These are phyloP conservation scores for Ganoderma boninense DNA, from an alignment of 1,284 basidiomycete species.

Conservation along the genomic window DNA sequence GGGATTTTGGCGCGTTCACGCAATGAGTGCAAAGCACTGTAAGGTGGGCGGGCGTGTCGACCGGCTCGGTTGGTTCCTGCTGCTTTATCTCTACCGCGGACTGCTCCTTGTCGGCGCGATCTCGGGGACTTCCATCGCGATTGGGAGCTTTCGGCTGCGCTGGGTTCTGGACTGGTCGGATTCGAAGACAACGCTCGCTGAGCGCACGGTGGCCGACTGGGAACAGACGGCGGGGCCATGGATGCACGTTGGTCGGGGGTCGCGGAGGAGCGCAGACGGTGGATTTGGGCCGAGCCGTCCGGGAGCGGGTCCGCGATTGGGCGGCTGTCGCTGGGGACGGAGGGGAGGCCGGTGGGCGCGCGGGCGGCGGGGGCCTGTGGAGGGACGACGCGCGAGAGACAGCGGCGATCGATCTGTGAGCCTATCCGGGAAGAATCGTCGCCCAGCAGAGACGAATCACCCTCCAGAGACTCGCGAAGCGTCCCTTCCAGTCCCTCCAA, in stretches of 20 bases:
- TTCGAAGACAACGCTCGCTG: neutral
- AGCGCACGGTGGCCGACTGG: neutral
- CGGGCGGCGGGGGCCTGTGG: slow-evolving; percentile 8
- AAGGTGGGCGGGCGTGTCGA: slow-evolving; percentile 20
- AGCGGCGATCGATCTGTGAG: slow-evolving; percentile 52
- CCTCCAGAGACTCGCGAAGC: slow-evolving; percentile 22
- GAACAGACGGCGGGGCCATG: slow-evolving; percentile 28
- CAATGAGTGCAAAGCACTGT: too few relatives aligned
- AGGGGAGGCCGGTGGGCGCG: slow-evolving; percentile 13
- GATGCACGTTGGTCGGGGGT: slow-evolving; percentile 44
- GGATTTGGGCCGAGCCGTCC: slow-evolving; percentile 21
- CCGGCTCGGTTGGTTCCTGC: slow-evolving; percentile 14
- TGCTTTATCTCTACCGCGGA: slow-evolving; percentile 5
- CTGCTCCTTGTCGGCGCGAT: slow-evolving; percentile 26
- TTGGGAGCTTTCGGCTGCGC: slow-evolving; percentile 6
- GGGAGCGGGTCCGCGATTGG: slow-evolving; percentile 35
- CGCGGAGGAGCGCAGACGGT: slow-evolving; percentile 31
- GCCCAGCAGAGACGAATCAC: slow-evolving; percentile 27
- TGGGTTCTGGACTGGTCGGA: slow-evolving; percentile 16
- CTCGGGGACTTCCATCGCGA: slow-evolving; percentile 22
- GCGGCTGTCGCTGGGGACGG: slow-evolving; percentile 35
- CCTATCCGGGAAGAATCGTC: slow-evolving; percentile 57
- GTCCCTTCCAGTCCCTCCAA: slow-evolving; percentile 24
- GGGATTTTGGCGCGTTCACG: too few relatives aligned
- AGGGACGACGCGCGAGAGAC: slow-evolving; percentile 16